Evolutionary conservation across 2,329 filamentous ascomycete genomes (phyloP).

Genomic region (Byssoonygena ceratinophila): DNA sequence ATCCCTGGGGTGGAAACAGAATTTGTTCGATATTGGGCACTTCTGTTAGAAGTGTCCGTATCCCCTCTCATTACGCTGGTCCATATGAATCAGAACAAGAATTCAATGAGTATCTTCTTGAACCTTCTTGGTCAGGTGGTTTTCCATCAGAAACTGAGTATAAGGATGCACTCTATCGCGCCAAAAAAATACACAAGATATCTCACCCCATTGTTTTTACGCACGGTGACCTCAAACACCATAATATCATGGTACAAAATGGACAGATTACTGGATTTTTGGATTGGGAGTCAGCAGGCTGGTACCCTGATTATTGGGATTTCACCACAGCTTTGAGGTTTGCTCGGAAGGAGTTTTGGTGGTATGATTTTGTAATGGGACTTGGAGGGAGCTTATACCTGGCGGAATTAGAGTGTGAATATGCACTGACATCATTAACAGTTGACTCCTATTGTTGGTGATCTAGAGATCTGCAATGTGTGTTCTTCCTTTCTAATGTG

Average conservation of each 20-base stretch:
- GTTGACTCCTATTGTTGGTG: constrained; percentile 3
- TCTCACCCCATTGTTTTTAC: constrained; percentile 21
- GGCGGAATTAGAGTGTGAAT: constrained; percentile 6
- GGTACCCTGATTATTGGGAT: constrained; percentile 19
- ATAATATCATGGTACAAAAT: constrained; percentile 26
- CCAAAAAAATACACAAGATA: constrained; percentile 16
- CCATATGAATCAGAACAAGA: constrained; percentile 23
- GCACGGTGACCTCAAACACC: constrained; percentile 24
- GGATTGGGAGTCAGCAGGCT: constrained; percentile 34
- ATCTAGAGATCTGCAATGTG: too few relatives aligned
- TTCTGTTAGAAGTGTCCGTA: constrained; percentile 23
- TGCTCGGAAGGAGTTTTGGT: neutral
- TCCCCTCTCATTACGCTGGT: constrained; percentile 28
- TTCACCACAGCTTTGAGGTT: constrained; percentile 12
- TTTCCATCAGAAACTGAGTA: constrained; percentile 24
- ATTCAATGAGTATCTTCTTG: constrained; percentile 26
- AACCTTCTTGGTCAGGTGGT: constrained; percentile 21
- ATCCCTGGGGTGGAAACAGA: constrained; percentile 18
- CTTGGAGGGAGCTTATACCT: constrained; percentile 3
- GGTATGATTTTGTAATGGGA: constrained; percentile 6
- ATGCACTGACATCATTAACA: constrained; percentile 2
- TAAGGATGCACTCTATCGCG: constrained; percentile 20
- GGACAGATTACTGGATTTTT: constrained; percentile 24
- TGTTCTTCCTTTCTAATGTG: too few relatives aligned
- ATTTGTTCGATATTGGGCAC: constrained; percentile 29